Evolutionary conservation across 371 early-diverging fungal genomes (phyloP).

Genomic region (Apophysomyces elegans): DNA sequence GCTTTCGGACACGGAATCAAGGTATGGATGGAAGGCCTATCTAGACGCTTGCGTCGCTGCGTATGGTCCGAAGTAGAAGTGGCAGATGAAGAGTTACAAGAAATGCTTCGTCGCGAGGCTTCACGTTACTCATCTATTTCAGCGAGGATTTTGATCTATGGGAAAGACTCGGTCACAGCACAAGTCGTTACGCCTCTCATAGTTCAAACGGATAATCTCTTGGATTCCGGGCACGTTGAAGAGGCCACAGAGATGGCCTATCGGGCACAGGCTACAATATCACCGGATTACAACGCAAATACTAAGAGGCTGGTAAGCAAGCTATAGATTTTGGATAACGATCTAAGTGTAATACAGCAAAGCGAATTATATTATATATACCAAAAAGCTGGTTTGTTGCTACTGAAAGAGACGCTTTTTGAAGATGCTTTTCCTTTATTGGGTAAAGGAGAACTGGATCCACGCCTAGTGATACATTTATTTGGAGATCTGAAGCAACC

Average conservation of each 20-base stretch:
- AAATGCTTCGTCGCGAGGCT: slow-evolving; percentile 32
- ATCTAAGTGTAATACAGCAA: slow-evolving; percentile 24
- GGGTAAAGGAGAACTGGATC: slow-evolving; percentile 70
- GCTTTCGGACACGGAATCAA: slow-evolving; percentile 56
- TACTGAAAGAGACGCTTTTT: slow-evolving; percentile 68
- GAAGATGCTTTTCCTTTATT: slow-evolving; percentile 70
- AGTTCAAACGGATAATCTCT: slow-evolving; percentile 57
- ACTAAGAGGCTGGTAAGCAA: slow-evolving; percentile 43
- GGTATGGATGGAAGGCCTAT: slow-evolving; percentile 51
- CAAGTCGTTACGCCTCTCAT: slow-evolving; percentile 66
- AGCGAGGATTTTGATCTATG: slow-evolving; percentile 65
- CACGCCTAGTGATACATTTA: slow-evolving; percentile 58
- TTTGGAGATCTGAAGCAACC: slow-evolving; percentile 59
- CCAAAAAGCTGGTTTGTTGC: slow-evolving; percentile 71
- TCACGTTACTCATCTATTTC: slow-evolving; percentile 52
- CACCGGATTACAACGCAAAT: slow-evolving; percentile 44
- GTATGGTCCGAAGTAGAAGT: slow-evolving; percentile 47
- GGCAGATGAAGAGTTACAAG: slow-evolving; percentile 34
- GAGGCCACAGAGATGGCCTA: slow-evolving; percentile 64
- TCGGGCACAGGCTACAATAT: slow-evolving; percentile 49
- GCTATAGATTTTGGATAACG: background rate
- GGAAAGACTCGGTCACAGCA: slow-evolving; percentile 66
- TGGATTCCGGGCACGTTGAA: slow-evolving; percentile 56
- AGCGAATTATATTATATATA: slow-evolving; percentile 63
- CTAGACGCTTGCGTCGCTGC: slow-evolving; percentile 33